These are phyloP conservation scores for Erodium maritimum DNA, from an alignment of 345 rosid species.

Conservation along the genomic window DNA sequence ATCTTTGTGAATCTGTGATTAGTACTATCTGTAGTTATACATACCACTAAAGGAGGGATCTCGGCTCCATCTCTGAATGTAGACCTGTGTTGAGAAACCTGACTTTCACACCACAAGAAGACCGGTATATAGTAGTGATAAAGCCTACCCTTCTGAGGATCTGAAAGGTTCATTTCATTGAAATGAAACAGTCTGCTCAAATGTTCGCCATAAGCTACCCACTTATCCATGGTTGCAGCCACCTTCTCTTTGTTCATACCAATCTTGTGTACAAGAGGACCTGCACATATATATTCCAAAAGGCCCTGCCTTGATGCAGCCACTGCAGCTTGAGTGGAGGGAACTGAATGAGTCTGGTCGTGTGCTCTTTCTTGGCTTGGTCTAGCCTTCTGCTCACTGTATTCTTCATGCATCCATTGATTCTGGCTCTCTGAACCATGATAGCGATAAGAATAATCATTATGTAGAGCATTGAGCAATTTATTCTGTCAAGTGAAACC, in stretches of 20 bases:
- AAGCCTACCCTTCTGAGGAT: conserved; percentile 64
- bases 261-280: conserved; percentile 62
- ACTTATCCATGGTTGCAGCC: conserved; percentile 59
- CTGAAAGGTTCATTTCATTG: conserved; percentile 52
- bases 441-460: too few species aligned
- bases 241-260: conserved; percentile 49
- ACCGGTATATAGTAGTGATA: conserved; percentile 92
- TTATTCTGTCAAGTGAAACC: too few species aligned
- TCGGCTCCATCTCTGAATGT: conserved; percentile 59
- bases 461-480: too few species aligned
- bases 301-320: conserved; percentile 75
- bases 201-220: conserved; percentile 58
- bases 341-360: conserved; percentile 15
- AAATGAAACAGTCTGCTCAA: conserved; percentile 60
- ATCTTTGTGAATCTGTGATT: too few species aligned
- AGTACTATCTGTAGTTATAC: not conserved
- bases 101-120: conserved; percentile 83
- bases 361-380: not conserved
- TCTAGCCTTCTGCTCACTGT: too few species aligned
- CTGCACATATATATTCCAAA: conserved; percentile 62
- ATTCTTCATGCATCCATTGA: too few species aligned
- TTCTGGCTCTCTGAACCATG: too few species aligned
- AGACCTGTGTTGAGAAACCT: conserved; percentile 57
- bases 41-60: conserved; percentile 85
- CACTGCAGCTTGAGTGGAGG: conserved; percentile 46